Conservation (phyloP, 495 filamentous ascomycete genomes). For the Aspergillus hancockii region DNA sequence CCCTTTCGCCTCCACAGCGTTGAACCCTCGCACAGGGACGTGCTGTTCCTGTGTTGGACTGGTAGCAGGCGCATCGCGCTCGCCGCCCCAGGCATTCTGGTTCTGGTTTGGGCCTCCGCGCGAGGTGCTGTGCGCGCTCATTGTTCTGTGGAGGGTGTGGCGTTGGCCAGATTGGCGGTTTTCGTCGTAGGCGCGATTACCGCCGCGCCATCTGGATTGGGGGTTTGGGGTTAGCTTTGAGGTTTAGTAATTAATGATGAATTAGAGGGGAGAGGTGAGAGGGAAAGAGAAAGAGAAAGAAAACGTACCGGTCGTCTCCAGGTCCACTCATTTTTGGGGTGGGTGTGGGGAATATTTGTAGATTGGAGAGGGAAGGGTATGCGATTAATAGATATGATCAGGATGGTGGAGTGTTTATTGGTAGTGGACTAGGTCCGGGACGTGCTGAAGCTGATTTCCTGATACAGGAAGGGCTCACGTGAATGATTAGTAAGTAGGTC, state of each 20-base stretch:
- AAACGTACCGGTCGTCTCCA: conserved; percentile 39
- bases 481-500: too few species aligned
- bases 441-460: too few species aligned
- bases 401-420: too few species aligned
- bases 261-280: conserved; percentile 1
- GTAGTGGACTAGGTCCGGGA: too few species aligned
- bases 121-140: conserved; percentile 35
- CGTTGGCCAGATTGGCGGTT: conserved; percentile 44
- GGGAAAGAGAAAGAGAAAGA: neutral
- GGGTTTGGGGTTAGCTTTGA: neutral
- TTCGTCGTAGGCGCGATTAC: conserved; percentile 30
- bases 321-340: conserved; percentile 34
- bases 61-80: conserved; percentile 21
- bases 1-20: conserved; percentile 45
- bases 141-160: conserved; percentile 31
- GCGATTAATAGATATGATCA: too few species aligned
- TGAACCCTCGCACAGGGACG: conserved; percentile 49
- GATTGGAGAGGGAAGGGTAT: too few species aligned
- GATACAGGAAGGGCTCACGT: too few species aligned
- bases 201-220: conserved; percentile 41
- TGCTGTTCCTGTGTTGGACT: conserved; percentile 41
- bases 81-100: conserved; percentile 29
- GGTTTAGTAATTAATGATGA: neutral
- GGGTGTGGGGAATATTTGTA: neutral
- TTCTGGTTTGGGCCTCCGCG: conserved; percentile 29